Conservation (phyloP, 2,329 filamentous ascomycete genomes). For the Raffaelea albimanens region DNA sequence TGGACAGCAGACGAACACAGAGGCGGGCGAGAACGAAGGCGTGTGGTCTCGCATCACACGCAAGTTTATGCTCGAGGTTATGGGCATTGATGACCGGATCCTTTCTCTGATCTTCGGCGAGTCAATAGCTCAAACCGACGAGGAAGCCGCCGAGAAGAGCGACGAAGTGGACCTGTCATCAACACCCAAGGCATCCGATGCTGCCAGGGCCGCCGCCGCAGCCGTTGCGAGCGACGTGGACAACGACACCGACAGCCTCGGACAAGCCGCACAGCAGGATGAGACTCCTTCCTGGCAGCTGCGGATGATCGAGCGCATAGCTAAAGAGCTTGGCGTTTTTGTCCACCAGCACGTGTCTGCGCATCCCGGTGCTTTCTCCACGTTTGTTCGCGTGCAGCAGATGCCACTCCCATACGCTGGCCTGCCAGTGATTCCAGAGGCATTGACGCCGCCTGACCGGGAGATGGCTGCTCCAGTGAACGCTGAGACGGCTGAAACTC, state of each 20-base stretch:
- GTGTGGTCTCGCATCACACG: constrained; percentile 76
- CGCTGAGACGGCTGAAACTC: neutral
- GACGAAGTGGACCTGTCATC: constrained; percentile 26
- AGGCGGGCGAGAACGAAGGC: constrained; percentile 42
- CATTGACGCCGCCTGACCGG: constrained; percentile 19
- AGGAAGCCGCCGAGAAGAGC: constrained; percentile 18
- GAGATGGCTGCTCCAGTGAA: neutral
- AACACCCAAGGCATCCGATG: constrained; percentile 33
- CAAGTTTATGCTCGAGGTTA: constrained; percentile 77
- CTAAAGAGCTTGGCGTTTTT: constrained; percentile 74
- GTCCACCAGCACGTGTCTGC: constrained; percentile 70
- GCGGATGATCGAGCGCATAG: constrained; percentile 72
- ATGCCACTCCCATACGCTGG: constrained; percentile 68
- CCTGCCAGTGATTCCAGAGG: constrained; percentile 55
- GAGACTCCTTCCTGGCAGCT: constrained; percentile 54
- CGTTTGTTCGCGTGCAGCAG: constrained; percentile 59
- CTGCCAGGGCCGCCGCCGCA: constrained; percentile 13
- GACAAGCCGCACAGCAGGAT: constrained; percentile 18
- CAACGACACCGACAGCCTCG: neutral
- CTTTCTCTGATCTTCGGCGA: constrained; percentile 85
- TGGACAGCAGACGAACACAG: neutral
- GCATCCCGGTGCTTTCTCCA: constrained; percentile 81
- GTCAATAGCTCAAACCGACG: constrained; percentile 42
- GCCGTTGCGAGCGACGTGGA: constrained; percentile 11
- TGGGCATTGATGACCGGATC: constrained; percentile 81